Evolutionary conservation across 139 green algal genomes (phyloP).

Genomic region (Raphidocelis subcapitata): DNA sequence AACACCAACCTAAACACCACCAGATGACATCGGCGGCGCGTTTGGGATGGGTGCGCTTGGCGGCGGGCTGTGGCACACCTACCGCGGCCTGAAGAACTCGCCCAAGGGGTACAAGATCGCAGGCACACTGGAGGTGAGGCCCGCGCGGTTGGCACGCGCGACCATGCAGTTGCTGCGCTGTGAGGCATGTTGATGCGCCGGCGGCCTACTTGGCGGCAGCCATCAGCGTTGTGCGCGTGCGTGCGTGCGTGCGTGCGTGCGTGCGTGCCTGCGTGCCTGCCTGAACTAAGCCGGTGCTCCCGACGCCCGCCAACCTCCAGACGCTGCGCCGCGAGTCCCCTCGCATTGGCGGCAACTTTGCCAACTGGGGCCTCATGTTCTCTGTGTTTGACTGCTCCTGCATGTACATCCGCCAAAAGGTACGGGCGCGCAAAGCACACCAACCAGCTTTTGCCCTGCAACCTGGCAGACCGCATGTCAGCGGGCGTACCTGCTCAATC

Average conservation of each 20-base stretch:
- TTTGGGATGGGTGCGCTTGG: conserved; percentile 99
- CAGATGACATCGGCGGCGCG: conserved; percentile 94
- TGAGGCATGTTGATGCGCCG: background rate
- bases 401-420: conserved; percentile 88
- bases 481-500: too few species aligned
- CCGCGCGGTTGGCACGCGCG: too few species aligned
- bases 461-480: too few species aligned
- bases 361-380: conserved; percentile 98
- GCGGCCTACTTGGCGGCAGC: too few species aligned
- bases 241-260: background rate
- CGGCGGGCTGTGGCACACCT: conserved; percentile 89
- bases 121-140: conserved; percentile 87
- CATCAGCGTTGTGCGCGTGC: background rate
- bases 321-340: conserved; percentile 86
- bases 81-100: conserved; percentile 92
- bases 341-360: conserved; percentile 95
- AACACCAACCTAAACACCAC: too few species aligned
- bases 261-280: background rate
- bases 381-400: conserved; percentile 97
- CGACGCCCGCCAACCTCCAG: conserved; percentile 34
- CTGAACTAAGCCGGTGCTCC: background rate
- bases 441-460: too few species aligned
- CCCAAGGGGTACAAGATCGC: conserved; percentile 74
- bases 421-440: conserved; percentile 6
- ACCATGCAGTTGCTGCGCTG: background rate